phyloP scores from a whole-genome alignment of 1,284 basidiomycete species.

The Cerrena zonata region DNA sequence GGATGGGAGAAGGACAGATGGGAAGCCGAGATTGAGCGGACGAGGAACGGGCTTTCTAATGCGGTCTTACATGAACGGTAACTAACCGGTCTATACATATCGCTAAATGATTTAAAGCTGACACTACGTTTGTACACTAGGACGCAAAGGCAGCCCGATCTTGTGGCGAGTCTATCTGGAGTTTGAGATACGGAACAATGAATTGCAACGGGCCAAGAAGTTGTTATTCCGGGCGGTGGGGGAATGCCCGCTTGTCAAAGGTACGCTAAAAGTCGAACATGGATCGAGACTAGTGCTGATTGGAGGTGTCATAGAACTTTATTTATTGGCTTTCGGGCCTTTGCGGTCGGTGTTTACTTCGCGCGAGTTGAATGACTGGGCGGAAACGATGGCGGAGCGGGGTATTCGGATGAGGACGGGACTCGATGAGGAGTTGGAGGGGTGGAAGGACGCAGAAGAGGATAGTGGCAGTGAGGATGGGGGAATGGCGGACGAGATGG shows the following conservation, averaged over 20 bases:
- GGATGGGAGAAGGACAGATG: constrained; percentile 72
- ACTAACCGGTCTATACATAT: too few species aligned
- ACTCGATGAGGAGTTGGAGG: constrained; percentile 57
- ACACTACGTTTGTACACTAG: constrained; percentile 31
- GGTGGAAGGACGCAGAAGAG: constrained; percentile 29
- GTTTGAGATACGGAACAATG: constrained; percentile 68
- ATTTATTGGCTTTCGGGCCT: constrained; percentile 78
- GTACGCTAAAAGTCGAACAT: constrained; percentile 34
- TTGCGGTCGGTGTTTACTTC: constrained; percentile 63
- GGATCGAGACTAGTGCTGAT: constrained; percentile 9
- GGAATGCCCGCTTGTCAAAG: constrained; percentile 79
- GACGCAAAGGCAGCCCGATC: constrained; percentile 58
- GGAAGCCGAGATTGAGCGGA: constrained; percentile 64
- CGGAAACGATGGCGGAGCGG: constrained; percentile 78
- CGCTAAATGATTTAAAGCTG: too few species aligned
- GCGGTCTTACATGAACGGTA: constrained; percentile 65
- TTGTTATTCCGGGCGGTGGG: constrained; percentile 75
- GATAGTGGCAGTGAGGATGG: constrained; percentile 23
- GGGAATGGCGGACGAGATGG: constrained; percentile 44
- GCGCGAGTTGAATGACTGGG: constrained; percentile 64
- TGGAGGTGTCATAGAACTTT: constrained; percentile 62
- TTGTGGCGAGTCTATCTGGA: constrained; percentile 81
- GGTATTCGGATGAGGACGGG: constrained; percentile 67
- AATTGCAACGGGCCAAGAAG: constrained; percentile 64
- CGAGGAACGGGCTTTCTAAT: constrained; percentile 53